Conservation (phyloP, 1,284 basidiomycete genomes). For the Coniophora puteana region DNA sequence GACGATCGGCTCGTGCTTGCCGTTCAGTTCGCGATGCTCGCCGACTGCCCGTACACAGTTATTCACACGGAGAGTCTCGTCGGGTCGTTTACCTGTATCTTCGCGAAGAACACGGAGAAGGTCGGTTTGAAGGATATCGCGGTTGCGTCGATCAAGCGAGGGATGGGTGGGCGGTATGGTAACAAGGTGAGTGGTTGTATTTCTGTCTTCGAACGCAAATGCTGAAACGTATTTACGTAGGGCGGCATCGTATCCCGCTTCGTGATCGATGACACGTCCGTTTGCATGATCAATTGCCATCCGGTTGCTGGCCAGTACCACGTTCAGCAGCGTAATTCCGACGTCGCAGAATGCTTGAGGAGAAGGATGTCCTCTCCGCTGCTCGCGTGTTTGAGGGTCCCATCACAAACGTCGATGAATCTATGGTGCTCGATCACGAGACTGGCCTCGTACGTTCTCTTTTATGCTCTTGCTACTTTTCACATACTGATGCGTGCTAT, state of each 20-base stretch:
- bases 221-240: constrained; percentile 32
- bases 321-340: constrained; percentile 79
- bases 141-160: constrained; percentile 83
- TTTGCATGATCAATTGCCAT: constrained; percentile 96
- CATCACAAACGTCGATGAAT: constrained; percentile 81
- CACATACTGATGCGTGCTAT: constrained; percentile 78
- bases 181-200: constrained; percentile 71
- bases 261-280: constrained; percentile 85
- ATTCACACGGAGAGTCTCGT: constrained; percentile 88
- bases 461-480: not conserved
- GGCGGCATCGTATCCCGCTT: constrained; percentile 92
- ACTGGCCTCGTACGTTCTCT: constrained; percentile 77
- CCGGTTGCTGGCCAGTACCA: constrained; percentile 91
- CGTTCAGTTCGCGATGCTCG: constrained; percentile 66
- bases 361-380: constrained; percentile 66
- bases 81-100: constrained; percentile 86
- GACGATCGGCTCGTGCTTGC: constrained; percentile 76
- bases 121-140: constrained; percentile 64
- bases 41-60: constrained; percentile 69
- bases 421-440: constrained; percentile 94
- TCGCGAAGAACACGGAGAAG: constrained; percentile 69
- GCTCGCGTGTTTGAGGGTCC: constrained; percentile 40
- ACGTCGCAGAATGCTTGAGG: constrained; percentile 84
- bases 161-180: constrained; percentile 90
- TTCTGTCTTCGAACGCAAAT: not conserved